These are phyloP conservation scores for Geotrichum restrictum DNA, from an alignment of 1,139 yeast genomes.

Conservation along the genomic window DNA sequence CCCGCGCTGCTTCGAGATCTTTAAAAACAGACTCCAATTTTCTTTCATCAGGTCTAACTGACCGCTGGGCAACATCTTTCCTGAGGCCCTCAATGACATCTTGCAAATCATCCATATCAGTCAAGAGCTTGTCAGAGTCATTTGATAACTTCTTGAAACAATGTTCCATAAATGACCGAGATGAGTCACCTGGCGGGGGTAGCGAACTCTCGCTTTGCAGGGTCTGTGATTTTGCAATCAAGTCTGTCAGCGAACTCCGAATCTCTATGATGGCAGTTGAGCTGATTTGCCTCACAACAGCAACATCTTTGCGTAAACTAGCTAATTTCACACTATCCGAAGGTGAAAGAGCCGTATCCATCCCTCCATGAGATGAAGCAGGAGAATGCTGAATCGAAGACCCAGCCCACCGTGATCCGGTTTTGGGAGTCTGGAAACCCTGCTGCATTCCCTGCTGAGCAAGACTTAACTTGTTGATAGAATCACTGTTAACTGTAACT, in stretches of 20 bases:
- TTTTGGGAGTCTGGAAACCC: too few species aligned
- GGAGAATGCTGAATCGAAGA: background rate
- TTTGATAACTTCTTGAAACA: constrained; percentile 70
- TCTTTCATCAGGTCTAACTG: constrained; percentile 73
- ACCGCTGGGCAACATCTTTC: constrained; percentile 87
- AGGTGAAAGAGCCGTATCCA: constrained; percentile 10
- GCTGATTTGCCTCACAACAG: constrained; percentile 58
- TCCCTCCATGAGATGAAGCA: constrained; percentile 6
- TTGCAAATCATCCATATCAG: constrained; percentile 85
- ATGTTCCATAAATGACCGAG: constrained; percentile 67
- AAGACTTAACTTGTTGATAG: constrained; percentile 23
- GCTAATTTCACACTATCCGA: constrained; percentile 35
- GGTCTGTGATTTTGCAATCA: constrained; percentile 49
- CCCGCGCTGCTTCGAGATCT: constrained; percentile 59
- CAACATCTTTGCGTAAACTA: constrained; percentile 52
- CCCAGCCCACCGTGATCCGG: background rate
- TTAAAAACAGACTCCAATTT: constrained; percentile 66
- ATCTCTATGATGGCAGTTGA: constrained; percentile 45
- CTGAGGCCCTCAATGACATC: constrained; percentile 86
- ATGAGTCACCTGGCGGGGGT: constrained; percentile 46
- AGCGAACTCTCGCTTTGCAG: constrained; percentile 41
- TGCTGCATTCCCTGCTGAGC: constrained; percentile 7
- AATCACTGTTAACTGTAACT: constrained; percentile 36
- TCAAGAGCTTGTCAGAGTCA: constrained; percentile 69
- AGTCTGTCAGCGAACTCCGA: constrained; percentile 44